Conservation (phyloP, 495 filamentous ascomycete genomes). For the Lophiotrema nucula region DNA sequence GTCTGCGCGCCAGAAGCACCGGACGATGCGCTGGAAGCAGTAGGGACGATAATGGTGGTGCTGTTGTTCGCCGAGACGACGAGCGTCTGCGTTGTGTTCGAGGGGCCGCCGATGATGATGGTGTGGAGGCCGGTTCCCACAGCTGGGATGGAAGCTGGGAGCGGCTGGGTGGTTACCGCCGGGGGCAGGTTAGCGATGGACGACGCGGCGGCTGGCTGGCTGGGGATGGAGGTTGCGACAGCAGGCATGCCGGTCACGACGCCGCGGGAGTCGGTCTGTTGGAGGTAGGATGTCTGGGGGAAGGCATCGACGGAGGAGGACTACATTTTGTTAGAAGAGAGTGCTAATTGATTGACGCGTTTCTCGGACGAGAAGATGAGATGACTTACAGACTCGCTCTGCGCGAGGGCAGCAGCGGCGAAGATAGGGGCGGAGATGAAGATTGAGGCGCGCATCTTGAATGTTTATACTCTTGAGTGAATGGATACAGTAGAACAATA, state of each 20-base stretch:
- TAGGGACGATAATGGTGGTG: slow-evolving; percentile 20
- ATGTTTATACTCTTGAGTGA: slow-evolving; percentile 13
- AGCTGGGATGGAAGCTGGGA: slow-evolving; percentile 45
- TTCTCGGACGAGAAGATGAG: background rate
- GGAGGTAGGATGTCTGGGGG: slow-evolving; percentile 48
- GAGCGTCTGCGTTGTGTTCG: slow-evolving; percentile 27
- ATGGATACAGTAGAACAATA: background rate
- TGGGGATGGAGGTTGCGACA: slow-evolving; percentile 38
- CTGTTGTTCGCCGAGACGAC: slow-evolving; percentile 34
- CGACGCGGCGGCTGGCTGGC: slow-evolving; percentile 45
- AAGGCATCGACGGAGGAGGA: slow-evolving; percentile 36
- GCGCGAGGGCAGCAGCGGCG: slow-evolving; percentile 35
- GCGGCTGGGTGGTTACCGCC: slow-evolving; percentile 47
- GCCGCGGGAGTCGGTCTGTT: slow-evolving; percentile 55
- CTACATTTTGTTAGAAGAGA: background rate
- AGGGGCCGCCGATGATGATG: slow-evolving; percentile 13
- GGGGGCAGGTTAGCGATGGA: slow-evolving; percentile 43
- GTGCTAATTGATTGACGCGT: slow-evolving; percentile 4
- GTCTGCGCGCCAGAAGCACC: slow-evolving; percentile 3
- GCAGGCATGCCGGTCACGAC: slow-evolving; percentile 52
- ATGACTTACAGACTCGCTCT: slow-evolving; percentile 16
- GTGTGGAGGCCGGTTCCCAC: slow-evolving; percentile 37
- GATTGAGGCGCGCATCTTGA: slow-evolving; percentile 42
- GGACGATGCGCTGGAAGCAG: background rate
- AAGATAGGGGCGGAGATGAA: slow-evolving; percentile 36